Evolutionary conservation across 345 rosid species (phyloP), one percentile per base, ranked within the genome.

Genomic region (Eucalyptus dawsonii): DNA sequence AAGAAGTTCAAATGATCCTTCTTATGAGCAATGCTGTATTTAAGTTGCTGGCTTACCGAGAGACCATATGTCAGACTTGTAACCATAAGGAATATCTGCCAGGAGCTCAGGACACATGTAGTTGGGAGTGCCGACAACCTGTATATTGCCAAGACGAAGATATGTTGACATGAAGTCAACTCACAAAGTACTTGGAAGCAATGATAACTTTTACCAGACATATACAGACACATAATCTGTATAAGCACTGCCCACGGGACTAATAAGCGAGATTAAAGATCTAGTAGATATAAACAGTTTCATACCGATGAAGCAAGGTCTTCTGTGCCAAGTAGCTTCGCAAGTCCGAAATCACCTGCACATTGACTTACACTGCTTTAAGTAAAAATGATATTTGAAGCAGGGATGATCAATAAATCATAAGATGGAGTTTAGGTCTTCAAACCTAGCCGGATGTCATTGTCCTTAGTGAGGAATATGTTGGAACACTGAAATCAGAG

Each of bases 1-100:
- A 21, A 76, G 47, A 40, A 40, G 29, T 37, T 37, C 83, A 76
- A 21, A 40, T 11, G 21, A 76, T 37, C 83, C 27, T 19, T 72
- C 42, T 72, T 21, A 37, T 37, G 27, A 37, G 83, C 83, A 11
- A 40, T 72, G 83, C 45, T 21, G 47, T 19, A 31, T 31, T 86
- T 56, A 19, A 24, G 60, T 34, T 86, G 7, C 86, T 69, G 80
- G 88, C 98, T 94, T 95, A 98, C 99, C 99, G 50, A 97, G 95
- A 7, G 98, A 96, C 99, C 99, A 98, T 90, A 97, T 98, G 90
- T 98, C 99, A 87, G 98, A 97, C 93, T 98, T 98, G 92, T 97
- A 97, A 89, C 98, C 99, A 72, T 97, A 97, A 47, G 99, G 98
- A 88, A 96, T 93, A 93, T 97, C 97, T 72, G 96, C 97, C 76